Conservation (phyloP, 352 stramenopile genomes). For the Peronosclerospora sorghi region DNA sequence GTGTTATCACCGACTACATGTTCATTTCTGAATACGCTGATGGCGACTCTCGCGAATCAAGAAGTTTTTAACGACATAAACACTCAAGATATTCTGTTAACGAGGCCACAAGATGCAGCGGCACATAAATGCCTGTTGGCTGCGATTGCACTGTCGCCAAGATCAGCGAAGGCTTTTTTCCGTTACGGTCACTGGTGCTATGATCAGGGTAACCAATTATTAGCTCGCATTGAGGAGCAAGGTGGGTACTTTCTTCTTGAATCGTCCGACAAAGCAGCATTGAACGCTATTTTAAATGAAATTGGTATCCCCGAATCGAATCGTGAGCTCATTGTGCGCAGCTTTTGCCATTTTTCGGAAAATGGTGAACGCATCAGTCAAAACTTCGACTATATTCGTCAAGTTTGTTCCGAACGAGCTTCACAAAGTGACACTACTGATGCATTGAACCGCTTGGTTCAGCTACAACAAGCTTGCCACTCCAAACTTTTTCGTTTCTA, state of each 20-base stretch:
- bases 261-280: slow-evolving; percentile 24
- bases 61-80: not conserved
- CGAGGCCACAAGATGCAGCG: slow-evolving; percentile 5
- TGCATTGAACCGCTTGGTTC: slow-evolving; percentile 19
- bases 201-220: slow-evolving; percentile 26
- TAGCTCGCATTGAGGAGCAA: slow-evolving; percentile 32
- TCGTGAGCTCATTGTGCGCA: slow-evolving; percentile 23
- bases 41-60: not conserved
- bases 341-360: slow-evolving; percentile 46
- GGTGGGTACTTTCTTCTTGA: slow-evolving; percentile 44
- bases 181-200: slow-evolving; percentile 71
- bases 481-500: slow-evolving; percentile 27
- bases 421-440: not conserved
- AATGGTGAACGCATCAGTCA: slow-evolving; percentile 29
- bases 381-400: slow-evolving; percentile 27
- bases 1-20: slow-evolving; percentile 5
- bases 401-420: slow-evolving; percentile 16
- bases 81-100: not conserved
- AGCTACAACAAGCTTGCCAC: slow-evolving; percentile 26
- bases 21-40: slow-evolving; percentile 4
- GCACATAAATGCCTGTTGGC: slow-evolving; percentile 21
- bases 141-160: slow-evolving; percentile 26
- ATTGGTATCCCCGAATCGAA: slow-evolving; percentile 22
- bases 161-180: slow-evolving; percentile 40
- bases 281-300: slow-evolving; percentile 32